These are phyloP conservation scores for Ceratobasidium theobromae DNA, from an alignment of 1,284 basidiomycete species.

Conservation along the genomic window DNA sequence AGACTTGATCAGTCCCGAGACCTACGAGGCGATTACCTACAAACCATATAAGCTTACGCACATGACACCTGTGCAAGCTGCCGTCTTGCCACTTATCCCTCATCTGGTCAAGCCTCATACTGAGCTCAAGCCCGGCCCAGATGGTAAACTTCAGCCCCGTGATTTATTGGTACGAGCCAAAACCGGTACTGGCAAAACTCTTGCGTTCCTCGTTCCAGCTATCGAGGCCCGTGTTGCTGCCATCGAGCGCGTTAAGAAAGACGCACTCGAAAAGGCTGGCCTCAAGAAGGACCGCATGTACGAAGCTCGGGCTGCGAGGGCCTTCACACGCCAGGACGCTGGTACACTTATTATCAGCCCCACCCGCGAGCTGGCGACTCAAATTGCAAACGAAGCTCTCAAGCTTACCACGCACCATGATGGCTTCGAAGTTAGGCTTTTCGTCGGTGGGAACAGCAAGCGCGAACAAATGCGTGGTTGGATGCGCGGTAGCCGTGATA, in stretches of 20 bases:
- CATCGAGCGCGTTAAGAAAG: slow-evolving; percentile 41
- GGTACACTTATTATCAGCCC: slow-evolving; percentile 89
- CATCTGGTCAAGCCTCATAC: slow-evolving; percentile 55
- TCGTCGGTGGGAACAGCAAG: slow-evolving; percentile 81
- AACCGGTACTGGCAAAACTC: slow-evolving; percentile 91
- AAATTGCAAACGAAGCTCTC: slow-evolving; percentile 86
- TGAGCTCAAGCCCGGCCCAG: slow-evolving; percentile 37
- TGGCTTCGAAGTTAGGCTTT: slow-evolving; percentile 69
- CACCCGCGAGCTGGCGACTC: slow-evolving; percentile 91
- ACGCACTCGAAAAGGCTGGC: slow-evolving; percentile 48
- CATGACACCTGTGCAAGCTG: slow-evolving; percentile 86
- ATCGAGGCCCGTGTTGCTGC: slow-evolving; percentile 70
- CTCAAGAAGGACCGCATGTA: slow-evolving; percentile 41
- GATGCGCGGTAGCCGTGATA: slow-evolving; percentile 67
- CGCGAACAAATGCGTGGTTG: slow-evolving; percentile 67
- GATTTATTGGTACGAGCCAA: slow-evolving; percentile 83
- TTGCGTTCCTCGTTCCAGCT: slow-evolving; percentile 87
- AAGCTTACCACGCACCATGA: slow-evolving; percentile 67
- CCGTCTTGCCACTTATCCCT: slow-evolving; percentile 72
- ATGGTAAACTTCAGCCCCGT: slow-evolving; percentile 44
- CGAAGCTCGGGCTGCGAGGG: slow-evolving; percentile 35
- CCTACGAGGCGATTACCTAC: slow-evolving; percentile 64
- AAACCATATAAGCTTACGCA: slow-evolving; percentile 69
- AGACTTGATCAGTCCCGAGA: slow-evolving; percentile 48
- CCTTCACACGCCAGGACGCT: slow-evolving; percentile 52